Percentiles rank a stretch among this genome's conserved stretches.
Conservation (phyloP, 1,284 basidiomycete species). For the Naganishia cerealis region DNA sequence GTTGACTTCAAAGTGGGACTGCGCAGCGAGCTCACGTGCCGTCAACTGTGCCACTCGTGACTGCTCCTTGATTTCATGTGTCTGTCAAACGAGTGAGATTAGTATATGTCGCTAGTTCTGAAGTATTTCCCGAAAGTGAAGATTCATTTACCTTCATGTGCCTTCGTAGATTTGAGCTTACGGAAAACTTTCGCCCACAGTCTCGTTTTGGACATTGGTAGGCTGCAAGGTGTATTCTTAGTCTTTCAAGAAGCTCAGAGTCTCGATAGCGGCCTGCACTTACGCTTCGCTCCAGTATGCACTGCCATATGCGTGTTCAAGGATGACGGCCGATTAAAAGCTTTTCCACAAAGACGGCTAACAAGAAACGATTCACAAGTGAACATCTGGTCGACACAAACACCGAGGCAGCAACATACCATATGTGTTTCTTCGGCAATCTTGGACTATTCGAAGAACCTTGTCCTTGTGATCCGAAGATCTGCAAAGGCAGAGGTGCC, state of each 20-base stretch:
- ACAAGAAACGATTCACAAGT: too few species aligned
- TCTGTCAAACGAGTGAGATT: background rate
- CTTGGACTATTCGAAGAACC: constrained; percentile 4
- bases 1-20: constrained; percentile 2
- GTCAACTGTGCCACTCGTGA: constrained; percentile 3
- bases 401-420: background rate
- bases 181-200: constrained; percentile 62
- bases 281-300: constrained; percentile 66
- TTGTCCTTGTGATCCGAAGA: background rate
- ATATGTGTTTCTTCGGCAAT: constrained; percentile 28
- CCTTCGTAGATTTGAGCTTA: constrained; percentile 64
- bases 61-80: constrained; percentile 7
- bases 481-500: background rate
- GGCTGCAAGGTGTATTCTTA: constrained; percentile 52
- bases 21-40: background rate
- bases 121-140: background rate
- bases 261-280: constrained; percentile 37
- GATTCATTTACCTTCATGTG: constrained; percentile 56
- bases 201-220: constrained; percentile 58
- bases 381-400: too few species aligned
- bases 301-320: constrained; percentile 67
- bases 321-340: constrained; percentile 65
- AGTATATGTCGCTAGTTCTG: background rate
- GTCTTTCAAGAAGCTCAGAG: constrained; percentile 1
- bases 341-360: constrained; percentile 60